Conservation (phyloP, 495 filamentous ascomycete genomes). For the Neurospora africana region DNA sequence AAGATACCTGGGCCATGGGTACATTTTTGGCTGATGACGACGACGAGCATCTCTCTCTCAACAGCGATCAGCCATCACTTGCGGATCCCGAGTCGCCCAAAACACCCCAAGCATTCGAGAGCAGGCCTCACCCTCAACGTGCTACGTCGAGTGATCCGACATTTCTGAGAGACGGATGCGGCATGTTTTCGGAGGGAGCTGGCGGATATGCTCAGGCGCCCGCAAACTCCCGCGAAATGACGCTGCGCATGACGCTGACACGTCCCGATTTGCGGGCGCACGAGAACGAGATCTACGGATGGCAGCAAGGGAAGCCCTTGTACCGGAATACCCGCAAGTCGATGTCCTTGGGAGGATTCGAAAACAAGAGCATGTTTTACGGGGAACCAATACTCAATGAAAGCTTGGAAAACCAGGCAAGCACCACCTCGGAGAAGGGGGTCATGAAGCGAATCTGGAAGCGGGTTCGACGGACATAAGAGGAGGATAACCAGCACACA, state of each 20-base stretch:
- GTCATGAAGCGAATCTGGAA: slow-evolving; percentile 33
- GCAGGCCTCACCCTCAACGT: slow-evolving; percentile 25
- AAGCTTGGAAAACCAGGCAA: slow-evolving; percentile 18
- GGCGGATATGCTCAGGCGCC: slow-evolving; percentile 41
- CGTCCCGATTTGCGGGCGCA: slow-evolving; percentile 69
- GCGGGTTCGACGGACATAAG: slow-evolving; percentile 20
- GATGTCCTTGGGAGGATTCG: slow-evolving; percentile 5
- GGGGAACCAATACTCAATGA: slow-evolving; percentile 15
- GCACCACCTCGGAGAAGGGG: slow-evolving; percentile 16
- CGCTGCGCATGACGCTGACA: slow-evolving; percentile 86
- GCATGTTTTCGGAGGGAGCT: slow-evolving; percentile 21
- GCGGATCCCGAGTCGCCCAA: slow-evolving; percentile 43
- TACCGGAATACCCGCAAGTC: slow-evolving; percentile 19
- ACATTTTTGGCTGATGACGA: slow-evolving; percentile 42
- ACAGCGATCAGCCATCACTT: slow-evolving; percentile 41
- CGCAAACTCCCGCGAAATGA: slow-evolving; percentile 74
- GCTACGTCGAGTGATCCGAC: slow-evolving; percentile 7
- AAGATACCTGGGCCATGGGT: slow-evolving; percentile 28
- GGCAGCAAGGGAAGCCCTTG: slow-evolving; percentile 28
- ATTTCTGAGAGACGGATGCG: slow-evolving; percentile 8
- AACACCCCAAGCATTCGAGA: slow-evolving; percentile 39
- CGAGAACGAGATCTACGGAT: slow-evolving; percentile 53
- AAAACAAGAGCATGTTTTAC: slow-evolving; percentile 7
- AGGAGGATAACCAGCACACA: neutral
- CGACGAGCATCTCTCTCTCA: slow-evolving; percentile 35